Evolutionary conservation across 495 filamentous ascomycete genomes (phyloP).

Genomic region (Coniosporium apollinis): DNA sequence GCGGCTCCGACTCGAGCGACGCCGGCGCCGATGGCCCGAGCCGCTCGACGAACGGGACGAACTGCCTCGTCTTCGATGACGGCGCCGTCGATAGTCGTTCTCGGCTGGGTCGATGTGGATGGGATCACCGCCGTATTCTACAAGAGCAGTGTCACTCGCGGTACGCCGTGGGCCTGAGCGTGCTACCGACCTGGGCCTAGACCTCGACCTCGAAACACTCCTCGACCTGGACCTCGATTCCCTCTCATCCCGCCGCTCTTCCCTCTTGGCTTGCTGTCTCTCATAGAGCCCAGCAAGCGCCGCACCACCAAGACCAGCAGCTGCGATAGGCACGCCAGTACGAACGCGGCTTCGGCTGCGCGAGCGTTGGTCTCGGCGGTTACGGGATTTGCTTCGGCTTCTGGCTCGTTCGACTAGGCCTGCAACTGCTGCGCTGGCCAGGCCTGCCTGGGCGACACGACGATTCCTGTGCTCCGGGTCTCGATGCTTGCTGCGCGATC

Average conservation of each 20-base stretch:
- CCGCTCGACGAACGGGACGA: conserved; percentile 14
- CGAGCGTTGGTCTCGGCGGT: conserved; percentile 30
- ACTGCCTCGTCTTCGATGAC: conserved; percentile 12
- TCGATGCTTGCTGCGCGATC: conserved; percentile 27
- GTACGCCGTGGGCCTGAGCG: conserved; percentile 29
- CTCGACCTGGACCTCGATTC: conserved; percentile 28
- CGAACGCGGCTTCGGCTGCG: conserved; percentile 45
- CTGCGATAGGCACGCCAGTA: conserved; percentile 48
- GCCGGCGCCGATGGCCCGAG: conserved; percentile 35
- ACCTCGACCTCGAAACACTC: conserved; percentile 11
- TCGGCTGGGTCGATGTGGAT: conserved; percentile 18
- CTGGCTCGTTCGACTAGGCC: conserved; percentile 59
- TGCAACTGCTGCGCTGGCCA: conserved; percentile 62
- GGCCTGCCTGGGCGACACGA: conserved; percentile 58
- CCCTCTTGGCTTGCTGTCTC: conserved; percentile 50
- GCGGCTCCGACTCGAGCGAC: conserved; percentile 23
- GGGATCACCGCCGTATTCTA: conserved; percentile 61
- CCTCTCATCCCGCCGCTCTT: conserved; percentile 35
- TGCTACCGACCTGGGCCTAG: conserved; percentile 30
- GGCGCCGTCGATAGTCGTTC: conserved; percentile 15
- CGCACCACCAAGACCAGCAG: conserved; percentile 61
- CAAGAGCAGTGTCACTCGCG: conserved; percentile 52
- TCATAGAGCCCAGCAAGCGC: conserved; percentile 72
- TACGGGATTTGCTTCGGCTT: conserved; percentile 57
- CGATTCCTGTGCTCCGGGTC: conserved; percentile 46